These are phyloP conservation scores for Naganishia sp. DNA, from an alignment of 1,284 basidiomycete genomes.

Conservation along the genomic window DNA sequence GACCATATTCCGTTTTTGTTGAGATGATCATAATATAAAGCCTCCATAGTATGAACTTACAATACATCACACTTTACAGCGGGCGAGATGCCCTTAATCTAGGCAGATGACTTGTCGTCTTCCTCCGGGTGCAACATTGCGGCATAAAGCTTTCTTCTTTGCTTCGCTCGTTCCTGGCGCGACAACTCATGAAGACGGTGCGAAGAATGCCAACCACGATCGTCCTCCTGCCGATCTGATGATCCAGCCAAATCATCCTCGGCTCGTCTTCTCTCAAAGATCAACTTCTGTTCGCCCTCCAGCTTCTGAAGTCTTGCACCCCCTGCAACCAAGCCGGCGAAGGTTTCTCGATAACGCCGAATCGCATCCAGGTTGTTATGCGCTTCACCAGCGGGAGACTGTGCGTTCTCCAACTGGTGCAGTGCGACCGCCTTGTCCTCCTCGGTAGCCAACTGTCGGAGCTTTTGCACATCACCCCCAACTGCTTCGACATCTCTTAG, in stretches of 20 bases:
- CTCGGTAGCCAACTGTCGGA: neutral
- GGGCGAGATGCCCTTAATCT: too few species aligned
- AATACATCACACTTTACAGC: neutral
- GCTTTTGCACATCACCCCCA: conserved; percentile 27
- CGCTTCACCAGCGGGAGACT: neutral
- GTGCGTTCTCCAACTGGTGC: neutral
- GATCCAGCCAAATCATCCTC: neutral
- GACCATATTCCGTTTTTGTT: neutral
- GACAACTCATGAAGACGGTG: neutral
- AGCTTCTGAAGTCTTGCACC: conserved; percentile 50
- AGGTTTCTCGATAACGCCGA: conserved; percentile 48
- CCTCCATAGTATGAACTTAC: neutral
- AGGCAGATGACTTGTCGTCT: neutral
- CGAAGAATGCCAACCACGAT: neutral
- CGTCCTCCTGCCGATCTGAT: neutral
- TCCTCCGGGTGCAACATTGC: conserved; percentile 12
- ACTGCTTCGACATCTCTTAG: conserved; percentile 36
- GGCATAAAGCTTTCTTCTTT: neutral
- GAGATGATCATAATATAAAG: too few species aligned
- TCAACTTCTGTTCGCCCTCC: conserved; percentile 47
- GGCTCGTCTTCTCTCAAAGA: conserved; percentile 46
- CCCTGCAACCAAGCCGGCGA: conserved; percentile 51
- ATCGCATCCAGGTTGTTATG: conserved; percentile 31
- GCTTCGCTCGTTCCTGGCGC: neutral
- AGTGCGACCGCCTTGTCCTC: conserved; percentile 2